Evolutionary conservation across 2,329 filamentous ascomycete species (phyloP).

Genomic region (Calonectria pseudoreteaudii): DNA sequence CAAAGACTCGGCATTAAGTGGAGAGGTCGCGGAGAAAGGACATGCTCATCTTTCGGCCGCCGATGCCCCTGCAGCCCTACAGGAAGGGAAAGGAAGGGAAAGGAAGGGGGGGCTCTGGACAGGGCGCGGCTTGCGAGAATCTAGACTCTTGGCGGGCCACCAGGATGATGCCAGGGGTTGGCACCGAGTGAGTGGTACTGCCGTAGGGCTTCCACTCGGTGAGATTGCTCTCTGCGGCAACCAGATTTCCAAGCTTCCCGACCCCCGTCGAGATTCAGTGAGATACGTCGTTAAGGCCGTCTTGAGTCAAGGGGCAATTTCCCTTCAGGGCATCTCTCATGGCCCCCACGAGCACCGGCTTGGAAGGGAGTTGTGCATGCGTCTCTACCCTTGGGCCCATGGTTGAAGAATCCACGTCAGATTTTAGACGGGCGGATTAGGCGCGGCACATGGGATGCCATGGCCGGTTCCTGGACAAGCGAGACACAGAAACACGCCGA

Average conservation of each 20-base stretch:
- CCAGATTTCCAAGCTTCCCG: background rate
- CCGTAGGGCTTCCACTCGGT: background rate
- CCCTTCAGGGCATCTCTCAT: background rate
- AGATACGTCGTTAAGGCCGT: slow-evolving; percentile 8
- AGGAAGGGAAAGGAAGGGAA: background rate
- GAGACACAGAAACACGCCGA: background rate
- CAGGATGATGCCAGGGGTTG: slow-evolving; percentile 2
- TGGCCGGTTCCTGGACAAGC: slow-evolving; percentile 5
- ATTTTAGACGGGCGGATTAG: slow-evolving; percentile 23
- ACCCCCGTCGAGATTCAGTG: background rate
- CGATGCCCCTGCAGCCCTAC: slow-evolving; percentile 15
- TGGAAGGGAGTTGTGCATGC: background rate
- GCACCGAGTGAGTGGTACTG: background rate
- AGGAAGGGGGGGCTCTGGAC: background rate
- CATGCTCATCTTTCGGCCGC: slow-evolving; percentile 13
- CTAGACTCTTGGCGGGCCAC: background rate
- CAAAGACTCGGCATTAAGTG: background rate
- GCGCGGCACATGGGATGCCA: background rate
- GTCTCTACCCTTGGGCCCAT: background rate
- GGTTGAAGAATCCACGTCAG: slow-evolving; percentile 19
- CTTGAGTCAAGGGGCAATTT: slow-evolving; percentile 1
- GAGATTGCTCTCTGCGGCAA: slow-evolving; percentile 1
- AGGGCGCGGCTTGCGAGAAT: background rate
- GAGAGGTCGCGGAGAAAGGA: background rate
- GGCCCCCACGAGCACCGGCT: slow-evolving; percentile 16